Evolutionary conservation across 192 early-diverging fungal species (phyloP).

Genomic region (Coemansia sp.): DNA sequence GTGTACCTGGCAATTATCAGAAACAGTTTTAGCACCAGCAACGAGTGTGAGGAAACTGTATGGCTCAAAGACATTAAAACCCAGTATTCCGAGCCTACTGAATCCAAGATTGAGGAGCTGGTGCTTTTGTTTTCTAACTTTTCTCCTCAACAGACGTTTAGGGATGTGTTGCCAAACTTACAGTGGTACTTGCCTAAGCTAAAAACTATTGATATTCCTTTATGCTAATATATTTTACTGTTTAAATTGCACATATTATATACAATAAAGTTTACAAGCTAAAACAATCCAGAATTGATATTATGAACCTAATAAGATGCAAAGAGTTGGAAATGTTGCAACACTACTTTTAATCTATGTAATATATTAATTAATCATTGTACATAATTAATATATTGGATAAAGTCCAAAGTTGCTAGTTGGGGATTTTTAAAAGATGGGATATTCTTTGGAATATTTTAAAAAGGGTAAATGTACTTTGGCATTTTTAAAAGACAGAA

Average conservation of each 20-base stretch:
- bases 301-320: too few relatives aligned
- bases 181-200: conserved; percentile 6
- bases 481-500: too few relatives aligned
- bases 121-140: not conserved
- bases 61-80: conserved; percentile 2
- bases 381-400: too few relatives aligned
- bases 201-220: not conserved
- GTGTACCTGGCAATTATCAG: not conserved
- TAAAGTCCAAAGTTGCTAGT: too few relatives aligned
- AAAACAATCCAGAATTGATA: too few relatives aligned
- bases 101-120: conserved; percentile 6
- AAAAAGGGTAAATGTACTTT: too few relatives aligned
- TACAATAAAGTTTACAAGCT: not conserved
- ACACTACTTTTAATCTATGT: too few relatives aligned
- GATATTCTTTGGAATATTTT: too few relatives aligned
- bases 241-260: not conserved
- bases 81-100: not conserved
- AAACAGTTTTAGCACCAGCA: not conserved
- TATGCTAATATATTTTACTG: not conserved
- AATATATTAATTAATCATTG: too few relatives aligned
- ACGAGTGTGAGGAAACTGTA: not conserved
- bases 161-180: not conserved
- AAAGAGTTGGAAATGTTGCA: too few relatives aligned
- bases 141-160: not conserved
- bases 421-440: too few relatives aligned